Conservation (phyloP, 1,284 basidiomycete genomes). For the Pyrrhoderma lamaoense region DNA sequence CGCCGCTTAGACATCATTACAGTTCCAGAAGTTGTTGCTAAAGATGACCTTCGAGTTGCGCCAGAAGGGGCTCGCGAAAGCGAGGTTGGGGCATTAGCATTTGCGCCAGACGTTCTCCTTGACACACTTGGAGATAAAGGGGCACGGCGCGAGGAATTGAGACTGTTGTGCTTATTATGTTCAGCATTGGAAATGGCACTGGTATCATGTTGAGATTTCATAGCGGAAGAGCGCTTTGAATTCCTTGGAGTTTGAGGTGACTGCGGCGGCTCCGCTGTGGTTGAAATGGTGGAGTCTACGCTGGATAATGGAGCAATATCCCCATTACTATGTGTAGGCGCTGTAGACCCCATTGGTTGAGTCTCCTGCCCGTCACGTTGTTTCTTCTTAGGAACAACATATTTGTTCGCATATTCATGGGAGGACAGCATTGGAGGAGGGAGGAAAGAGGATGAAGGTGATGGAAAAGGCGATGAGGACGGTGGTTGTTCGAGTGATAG, state of each 20-base stretch:
- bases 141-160: conserved; percentile 52
- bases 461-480: conserved; percentile 51
- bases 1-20: conserved; percentile 11
- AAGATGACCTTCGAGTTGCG: conserved; percentile 7
- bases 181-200: too few relatives aligned
- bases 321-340: background rate
- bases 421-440: conserved; percentile 22
- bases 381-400: conserved; percentile 10
- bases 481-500: conserved; percentile 44
- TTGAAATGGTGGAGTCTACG: background rate
- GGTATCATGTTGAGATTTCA: too few relatives aligned
- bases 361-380: conserved; percentile 10
- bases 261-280: background rate
- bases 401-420: conserved; percentile 15
- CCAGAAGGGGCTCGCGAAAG: conserved; percentile 9
- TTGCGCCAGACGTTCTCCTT: conserved; percentile 25
- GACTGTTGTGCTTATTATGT: conserved; percentile 22
- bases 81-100: background rate
- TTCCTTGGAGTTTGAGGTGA: background rate
- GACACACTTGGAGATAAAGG: conserved; percentile 58
- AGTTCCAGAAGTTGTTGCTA: conserved; percentile 20
- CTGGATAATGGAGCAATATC: background rate
- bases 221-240: background rate
- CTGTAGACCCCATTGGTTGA: conserved; percentile 1
- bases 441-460: conserved; percentile 52